Base-by-base conservation (phyloP, 1,139 yeast genomes). In the Oligophagozyma castellii region DNA sequence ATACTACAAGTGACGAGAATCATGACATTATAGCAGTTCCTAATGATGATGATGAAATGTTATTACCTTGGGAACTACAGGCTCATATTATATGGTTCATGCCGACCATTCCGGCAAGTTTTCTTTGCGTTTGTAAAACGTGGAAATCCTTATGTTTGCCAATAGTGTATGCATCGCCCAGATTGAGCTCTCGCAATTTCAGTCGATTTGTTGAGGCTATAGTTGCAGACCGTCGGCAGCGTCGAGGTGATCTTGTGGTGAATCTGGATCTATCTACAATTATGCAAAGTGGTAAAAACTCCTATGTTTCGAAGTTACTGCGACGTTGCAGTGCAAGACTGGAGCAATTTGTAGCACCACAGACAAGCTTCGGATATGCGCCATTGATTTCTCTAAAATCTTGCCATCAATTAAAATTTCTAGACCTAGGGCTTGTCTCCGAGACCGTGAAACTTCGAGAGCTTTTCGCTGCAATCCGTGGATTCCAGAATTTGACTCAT, bases 221-320 rank as follows among this genome's bases (percentile, higher is more conserved):
- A 18, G 58, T 73, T 5, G 36, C 38, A 39, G 28, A 56, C 35
- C 46, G 55, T 22, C 49, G 46, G 36, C 43, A 44, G 32, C 38
- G 38, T 27, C 31, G 53, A 10, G 61, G 62, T 3, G 48, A 51
- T n/a, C 49, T 63, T 35, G 73, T 78, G 11, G 55, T 56, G 29
- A 58, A 58, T 10, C 59, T 89, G 20, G 92, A 89, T 48, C 59
- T 89, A 27, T 66, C 93, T 6, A 65, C 71, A 32, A 81, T 86
- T 30, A 72, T 83, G 33, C 96, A 89, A 52, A 67, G 83, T 24
- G 96, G 96, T n/a, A 84, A 80, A 48, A 89, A 84, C 55, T 89
- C 95, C 1, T 78, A 65, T 51, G 86, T 89, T 13, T 81, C 95
- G 1, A 76, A 79, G 40, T 50, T 89, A 4, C 57, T 89, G 33